Base-by-base conservation (phyloP, 2,329 filamentous ascomycete genomes). In the Tolypocladium inflatum region DNA sequence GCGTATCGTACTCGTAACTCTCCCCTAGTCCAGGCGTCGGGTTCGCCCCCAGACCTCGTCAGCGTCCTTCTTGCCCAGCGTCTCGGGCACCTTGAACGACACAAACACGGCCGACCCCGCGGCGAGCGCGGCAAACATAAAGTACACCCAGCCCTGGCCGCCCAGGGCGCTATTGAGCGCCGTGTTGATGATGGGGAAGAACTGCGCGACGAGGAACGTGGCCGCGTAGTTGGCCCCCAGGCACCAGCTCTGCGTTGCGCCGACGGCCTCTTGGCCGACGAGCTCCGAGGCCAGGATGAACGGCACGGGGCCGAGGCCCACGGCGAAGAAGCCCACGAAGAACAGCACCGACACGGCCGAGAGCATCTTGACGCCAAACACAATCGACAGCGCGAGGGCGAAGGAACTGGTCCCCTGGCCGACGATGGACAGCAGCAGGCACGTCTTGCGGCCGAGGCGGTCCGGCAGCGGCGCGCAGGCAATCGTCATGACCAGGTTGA, bases 211-310 rank as follows among this genome's bases (percentile, higher is more conserved):
- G 26, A 96, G 65, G 68, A 97, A 97, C 0, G 93, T 97, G 0
- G 91, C 89, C 33, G 90, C 79, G 79, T 95, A 97, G 71, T 94
- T 97, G 17, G 90, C 88, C 1, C 85, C 90, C 30, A 97, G 74
- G 0, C 88, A 89, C 82, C 91, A 95, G 59, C 88, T 92, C 71
- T 99, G 94, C 0, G 91, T 89, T 0, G 93, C 91, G 1, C 93
- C 92, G 0, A 97, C 91, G 0, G 93, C 94, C 69, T 96, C 91
- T 15, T 91, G 87, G 0, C 87, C 89, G 1, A 97, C 94, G 3
- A 97, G 82, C 73, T 97, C 94, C 1, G 90, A 92, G 0, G 92
- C 88, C 53, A 99, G 80, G 63, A 97, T 95, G 72, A 97, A 99
- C 0, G 94, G 94, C 0, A 99, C 90, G 0, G 94, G 94, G 0